Evolutionary conservation across 495 filamentous ascomycete species (phyloP), one percentile per base, ranked within the genome.

Genomic region (Aspergillus carlsbadensis): DNA sequence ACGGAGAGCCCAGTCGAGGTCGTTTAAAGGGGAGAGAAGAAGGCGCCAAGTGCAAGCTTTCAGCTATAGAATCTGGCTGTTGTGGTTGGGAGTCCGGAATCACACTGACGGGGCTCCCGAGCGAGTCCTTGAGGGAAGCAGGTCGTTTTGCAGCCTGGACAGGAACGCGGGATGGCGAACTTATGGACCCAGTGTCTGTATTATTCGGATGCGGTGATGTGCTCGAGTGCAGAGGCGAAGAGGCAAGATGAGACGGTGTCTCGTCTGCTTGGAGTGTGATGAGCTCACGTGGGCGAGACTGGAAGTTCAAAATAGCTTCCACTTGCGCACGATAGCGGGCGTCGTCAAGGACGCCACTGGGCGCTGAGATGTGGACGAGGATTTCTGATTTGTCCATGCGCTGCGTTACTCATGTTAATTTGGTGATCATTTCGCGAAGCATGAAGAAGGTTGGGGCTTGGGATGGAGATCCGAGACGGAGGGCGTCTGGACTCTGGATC

Each of bases 321-420:
- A 85, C 83, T 37, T 88, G 76, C 15, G 76, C 77, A 22, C 86
- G 73, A 67, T 92, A 90, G 55, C 70, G 67, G 3, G 75, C 74
- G 69, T 92, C 88, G 57, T 90, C 85, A 39, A 61, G 63, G 24
- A 67, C 77, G 46, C 68, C 74, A 65, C 84, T 84, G 46, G 87
- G 83, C 29, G 86, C 88, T 31, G 82, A 75, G 61, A 86, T 77
- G 68, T 91, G 88, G 18, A 89, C 81, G 45, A 91, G 75, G 43
- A 91, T 84, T 71, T 91, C 86, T 42, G 68, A 57, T 31, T 52
- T 51, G 41, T 61, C 55, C 57, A 64, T 63, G 34, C 34, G 47
- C 47, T 2, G 18, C 15, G 4, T 22, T 36, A 17, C 26, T 22
- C 47, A 50, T 50, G 18, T 50, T 50, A 50, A 34, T 50, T 18